Evolutionary conservation across 2,329 filamentous ascomycete genomes (phyloP).

Genomic region (Karstenula rhodostoma): DNA sequence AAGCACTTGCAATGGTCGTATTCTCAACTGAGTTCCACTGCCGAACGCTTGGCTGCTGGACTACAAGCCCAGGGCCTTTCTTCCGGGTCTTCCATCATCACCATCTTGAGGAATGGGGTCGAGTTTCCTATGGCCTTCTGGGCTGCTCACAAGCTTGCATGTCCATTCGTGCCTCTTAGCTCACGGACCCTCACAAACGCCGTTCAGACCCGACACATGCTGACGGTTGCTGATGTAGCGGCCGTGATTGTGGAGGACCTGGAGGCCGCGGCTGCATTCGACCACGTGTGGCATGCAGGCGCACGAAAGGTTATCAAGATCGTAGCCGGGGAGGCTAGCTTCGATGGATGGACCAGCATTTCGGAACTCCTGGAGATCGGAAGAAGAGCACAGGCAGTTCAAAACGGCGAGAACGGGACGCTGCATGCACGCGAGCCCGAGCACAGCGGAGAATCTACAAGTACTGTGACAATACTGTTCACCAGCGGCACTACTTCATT

Average conservation of each 20-base stretch:
- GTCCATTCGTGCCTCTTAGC: constrained; percentile 9
- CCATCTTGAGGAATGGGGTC: constrained; percentile 6
- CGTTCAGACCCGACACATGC: constrained; percentile 9
- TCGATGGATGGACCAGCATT: constrained; percentile 5
- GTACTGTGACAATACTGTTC: constrained; percentile 6
- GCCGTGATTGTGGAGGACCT: constrained; percentile 8
- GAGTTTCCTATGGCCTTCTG: constrained; percentile 11
- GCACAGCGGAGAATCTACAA: not conserved
- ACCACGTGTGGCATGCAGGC: not conserved
- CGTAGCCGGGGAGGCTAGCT: not conserved
- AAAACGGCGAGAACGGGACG: not conserved
- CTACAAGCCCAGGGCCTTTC: constrained; percentile 5
- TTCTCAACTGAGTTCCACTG: constrained; percentile 6
- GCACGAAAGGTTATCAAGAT: constrained; percentile 3
- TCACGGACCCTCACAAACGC: constrained; percentile 9
- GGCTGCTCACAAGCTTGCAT: constrained; percentile 11
- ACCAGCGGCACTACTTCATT: constrained; percentile 12
- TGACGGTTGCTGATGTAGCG: constrained; percentile 7
- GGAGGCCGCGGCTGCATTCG: constrained; percentile 1
- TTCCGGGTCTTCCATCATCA: constrained; percentile 3
- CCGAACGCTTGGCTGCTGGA: constrained; percentile 1
- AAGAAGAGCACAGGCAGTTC: not conserved
- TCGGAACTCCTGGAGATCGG: constrained; percentile 4
- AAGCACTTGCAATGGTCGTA: constrained; percentile 8
- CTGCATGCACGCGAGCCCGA: not conserved